A percentile compares a stretch with the other conserved stretches of the same genome.
Conservation (phyloP, 495 filamentous ascomycete genomes). For the Hamigera avellanea region DNA sequence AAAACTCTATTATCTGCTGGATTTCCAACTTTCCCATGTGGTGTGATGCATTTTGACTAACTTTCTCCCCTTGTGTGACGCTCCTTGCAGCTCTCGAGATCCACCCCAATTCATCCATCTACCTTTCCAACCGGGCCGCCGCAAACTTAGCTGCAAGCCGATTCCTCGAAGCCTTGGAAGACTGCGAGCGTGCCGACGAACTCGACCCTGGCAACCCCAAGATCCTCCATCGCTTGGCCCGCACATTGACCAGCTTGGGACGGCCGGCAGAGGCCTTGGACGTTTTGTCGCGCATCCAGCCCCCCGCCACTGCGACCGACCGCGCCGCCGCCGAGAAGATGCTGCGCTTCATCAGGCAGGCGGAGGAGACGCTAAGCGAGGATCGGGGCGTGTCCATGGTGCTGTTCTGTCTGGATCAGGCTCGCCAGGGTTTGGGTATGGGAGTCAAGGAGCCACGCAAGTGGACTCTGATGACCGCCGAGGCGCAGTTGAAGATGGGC, state of each 20-base stretch:
- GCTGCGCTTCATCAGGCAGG: constrained; percentile 69
- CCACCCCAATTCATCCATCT: constrained; percentile 59
- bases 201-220: constrained; percentile 75
- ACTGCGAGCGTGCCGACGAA: constrained; percentile 67
- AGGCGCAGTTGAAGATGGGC: constrained; percentile 91
- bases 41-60: no score
- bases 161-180: constrained; percentile 70
- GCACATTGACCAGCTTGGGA: constrained; percentile 79
- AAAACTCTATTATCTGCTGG: no score
- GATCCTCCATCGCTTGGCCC: constrained; percentile 74
- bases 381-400: constrained; percentile 80
- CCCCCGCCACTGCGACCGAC: constrained; percentile 73
- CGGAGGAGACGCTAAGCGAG: constrained; percentile 59
- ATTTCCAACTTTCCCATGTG: no score
- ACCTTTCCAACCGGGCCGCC: constrained; percentile 89
- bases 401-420: constrained; percentile 80
- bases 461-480: constrained; percentile 85
- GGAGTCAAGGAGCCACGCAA: constrained; percentile 72
- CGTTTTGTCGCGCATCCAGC: constrained; percentile 51
- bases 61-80: constrained; percentile 2
- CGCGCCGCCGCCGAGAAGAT: constrained; percentile 67
- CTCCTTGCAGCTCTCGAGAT: constrained; percentile 60
- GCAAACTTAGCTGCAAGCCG: constrained; percentile 78
- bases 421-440: constrained; percentile 62
- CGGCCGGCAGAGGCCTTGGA: constrained; percentile 75